These are phyloP conservation scores for Ustilago shanxiensis DNA, from an alignment of 1,284 basidiomycete genomes.

Conservation along the genomic window DNA sequence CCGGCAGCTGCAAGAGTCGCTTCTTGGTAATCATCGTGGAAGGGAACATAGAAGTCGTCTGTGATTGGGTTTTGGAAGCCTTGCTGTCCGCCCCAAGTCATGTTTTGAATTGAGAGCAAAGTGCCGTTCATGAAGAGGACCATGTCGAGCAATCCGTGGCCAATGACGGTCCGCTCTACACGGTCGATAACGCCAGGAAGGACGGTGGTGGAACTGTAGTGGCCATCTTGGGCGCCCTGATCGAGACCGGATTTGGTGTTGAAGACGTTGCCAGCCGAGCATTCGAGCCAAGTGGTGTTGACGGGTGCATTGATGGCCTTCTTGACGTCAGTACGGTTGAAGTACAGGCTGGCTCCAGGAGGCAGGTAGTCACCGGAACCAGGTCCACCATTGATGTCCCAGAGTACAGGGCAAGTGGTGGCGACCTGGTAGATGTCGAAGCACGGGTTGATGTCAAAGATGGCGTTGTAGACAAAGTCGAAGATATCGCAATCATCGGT, in stretches of 20 bases:
- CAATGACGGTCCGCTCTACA: conserved; percentile 54
- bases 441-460: conserved; percentile 53
- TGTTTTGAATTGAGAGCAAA: conserved; percentile 63
- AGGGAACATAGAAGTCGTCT: conserved; percentile 43
- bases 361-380: conserved; percentile 32
- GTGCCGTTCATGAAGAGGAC: conserved; percentile 61
- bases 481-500: conserved; percentile 41
- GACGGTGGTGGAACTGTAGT: conserved; percentile 36
- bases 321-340: conserved; percentile 59
- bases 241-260: conserved; percentile 36
- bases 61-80: conserved; percentile 62
- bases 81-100: conserved; percentile 65
- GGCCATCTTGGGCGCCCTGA: conserved; percentile 20
- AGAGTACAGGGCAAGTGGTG: conserved; percentile 39
- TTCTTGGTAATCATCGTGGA: conserved; percentile 28
- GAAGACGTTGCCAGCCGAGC: conserved; percentile 48
- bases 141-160: conserved; percentile 62
- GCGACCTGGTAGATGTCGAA: conserved; percentile 50
- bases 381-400: conserved; percentile 38
- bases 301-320: conserved; percentile 58
- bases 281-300: conserved; percentile 49
- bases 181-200: conserved; percentile 59
- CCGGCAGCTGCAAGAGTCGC: conserved; percentile 33
- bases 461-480: conserved; percentile 22
- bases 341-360: conserved; percentile 29